These are phyloP conservation scores for Coniella lustricola DNA, from an alignment of 2,329 filamentous ascomycete genomes.

Conservation along the genomic window DNA sequence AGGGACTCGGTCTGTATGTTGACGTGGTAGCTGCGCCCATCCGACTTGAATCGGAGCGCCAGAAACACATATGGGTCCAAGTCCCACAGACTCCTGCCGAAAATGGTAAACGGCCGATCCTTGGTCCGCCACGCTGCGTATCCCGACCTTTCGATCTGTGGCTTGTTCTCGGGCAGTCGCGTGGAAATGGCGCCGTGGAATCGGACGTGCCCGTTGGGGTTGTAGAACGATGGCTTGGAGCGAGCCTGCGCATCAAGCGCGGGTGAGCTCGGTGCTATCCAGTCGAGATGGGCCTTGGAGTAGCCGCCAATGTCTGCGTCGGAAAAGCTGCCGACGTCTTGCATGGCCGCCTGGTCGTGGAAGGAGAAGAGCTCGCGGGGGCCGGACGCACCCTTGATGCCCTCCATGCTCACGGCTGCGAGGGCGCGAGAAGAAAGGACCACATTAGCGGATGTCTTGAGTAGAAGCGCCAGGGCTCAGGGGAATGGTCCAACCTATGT, in stretches of 20 bases:
- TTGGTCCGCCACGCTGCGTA: constrained; percentile 87
- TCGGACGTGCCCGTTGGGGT: constrained; percentile 53
- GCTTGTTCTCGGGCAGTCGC: constrained; percentile 66
- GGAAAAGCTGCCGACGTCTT: constrained; percentile 69
- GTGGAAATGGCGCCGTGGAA: constrained; percentile 89
- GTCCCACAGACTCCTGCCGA: constrained; percentile 80
- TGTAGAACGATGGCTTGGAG: constrained; percentile 20
- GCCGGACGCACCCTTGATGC: constrained; percentile 55
- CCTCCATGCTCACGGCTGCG: constrained; percentile 62
- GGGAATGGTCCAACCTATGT: constrained; percentile 39
- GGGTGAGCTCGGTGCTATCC: constrained; percentile 32
- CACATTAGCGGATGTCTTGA: constrained; percentile 10
- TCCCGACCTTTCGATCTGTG: constrained; percentile 70
- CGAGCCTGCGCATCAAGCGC: constrained; percentile 10
- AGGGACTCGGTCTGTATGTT: constrained; percentile 94
- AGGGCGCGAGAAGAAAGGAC: constrained; percentile 1
- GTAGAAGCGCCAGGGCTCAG: not conserved
- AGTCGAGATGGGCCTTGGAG: constrained; percentile 67
- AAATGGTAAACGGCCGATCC: constrained; percentile 70
- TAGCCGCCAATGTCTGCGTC: constrained; percentile 83
- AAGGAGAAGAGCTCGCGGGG: constrained; percentile 63
- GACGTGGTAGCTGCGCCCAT: constrained; percentile 86
- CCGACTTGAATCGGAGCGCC: constrained; percentile 80
- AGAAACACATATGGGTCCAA: constrained; percentile 85
- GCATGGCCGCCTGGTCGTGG: constrained; percentile 37